Conservation (phyloP, 306 rosid species). For the Begonia fuchsioides region DNA sequence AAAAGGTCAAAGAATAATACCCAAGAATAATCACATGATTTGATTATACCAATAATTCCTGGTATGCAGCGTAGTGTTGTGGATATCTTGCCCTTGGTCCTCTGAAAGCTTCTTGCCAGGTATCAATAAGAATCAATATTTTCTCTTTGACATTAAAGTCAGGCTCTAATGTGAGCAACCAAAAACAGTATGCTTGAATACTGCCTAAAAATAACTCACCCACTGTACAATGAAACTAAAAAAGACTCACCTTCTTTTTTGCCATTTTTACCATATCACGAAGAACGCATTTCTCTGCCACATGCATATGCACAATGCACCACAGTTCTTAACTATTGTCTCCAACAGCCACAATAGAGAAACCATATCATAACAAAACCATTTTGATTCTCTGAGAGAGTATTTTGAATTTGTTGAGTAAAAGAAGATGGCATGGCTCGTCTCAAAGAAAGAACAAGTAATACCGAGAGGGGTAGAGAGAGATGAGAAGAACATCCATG, state of each 20-base stretch:
- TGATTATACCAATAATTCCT: constrained; percentile 68
- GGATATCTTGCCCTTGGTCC: constrained; percentile 89
- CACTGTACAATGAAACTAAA: constrained; percentile 10
- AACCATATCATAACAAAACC: constrained; percentile 17
- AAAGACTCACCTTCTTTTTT: constrained; percentile 60
- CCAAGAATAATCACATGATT: not conserved
- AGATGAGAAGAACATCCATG: too few relatives aligned
- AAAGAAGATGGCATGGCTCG: too few relatives aligned
- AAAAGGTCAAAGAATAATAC: constrained; percentile 2
- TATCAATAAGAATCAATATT: constrained; percentile 67
- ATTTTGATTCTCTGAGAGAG: constrained; percentile 12
- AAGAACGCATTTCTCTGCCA: constrained; percentile 81
- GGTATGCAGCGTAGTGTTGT: constrained; percentile 80
- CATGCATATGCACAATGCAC: constrained; percentile 85
- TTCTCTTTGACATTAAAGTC: constrained; percentile 74
- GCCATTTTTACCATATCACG: constrained; percentile 86
- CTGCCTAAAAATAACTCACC: constrained; percentile 13
- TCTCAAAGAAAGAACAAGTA: too few relatives aligned
- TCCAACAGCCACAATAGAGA: constrained; percentile 64
- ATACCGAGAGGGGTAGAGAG: too few relatives aligned
- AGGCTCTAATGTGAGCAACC: constrained; percentile 33
- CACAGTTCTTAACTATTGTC: constrained; percentile 78
- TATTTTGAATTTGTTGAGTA: too few relatives aligned
- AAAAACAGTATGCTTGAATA: constrained; percentile 20
- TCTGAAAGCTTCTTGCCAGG: constrained; percentile 96